phyloP scores from a whole-genome alignment of 768 basidiomycete genomes.

The Holtermanniella nyarrowii region DNA sequence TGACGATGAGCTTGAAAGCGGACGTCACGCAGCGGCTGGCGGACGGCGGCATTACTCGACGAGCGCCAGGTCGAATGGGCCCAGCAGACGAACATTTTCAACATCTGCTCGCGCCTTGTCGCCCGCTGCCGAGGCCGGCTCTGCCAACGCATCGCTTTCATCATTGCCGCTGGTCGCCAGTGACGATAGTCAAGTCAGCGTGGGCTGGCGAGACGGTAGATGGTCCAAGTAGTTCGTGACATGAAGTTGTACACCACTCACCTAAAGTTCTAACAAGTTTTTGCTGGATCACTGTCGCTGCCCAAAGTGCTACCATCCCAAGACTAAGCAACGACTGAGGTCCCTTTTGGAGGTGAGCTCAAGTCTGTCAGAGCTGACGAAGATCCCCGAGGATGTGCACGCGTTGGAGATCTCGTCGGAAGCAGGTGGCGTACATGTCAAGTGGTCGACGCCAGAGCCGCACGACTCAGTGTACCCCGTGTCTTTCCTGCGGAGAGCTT shows the following conservation, averaged over 20 bases:
- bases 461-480: constrained; percentile 83
- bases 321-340: constrained; percentile 81
- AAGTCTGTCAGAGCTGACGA: neutral
- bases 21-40: no score
- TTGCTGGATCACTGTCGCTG: constrained; percentile 88
- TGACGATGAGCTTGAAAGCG: neutral
- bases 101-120: neutral
- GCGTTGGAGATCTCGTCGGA: constrained; percentile 54
- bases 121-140: neutral
- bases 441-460: constrained; percentile 55
- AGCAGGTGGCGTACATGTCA: constrained; percentile 57
- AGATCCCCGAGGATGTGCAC: constrained; percentile 69
- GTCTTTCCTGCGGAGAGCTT: constrained; percentile 66
- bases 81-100: neutral
- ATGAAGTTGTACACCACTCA: neutral
- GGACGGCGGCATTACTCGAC: neutral
- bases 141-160: neutral
- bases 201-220: neutral
- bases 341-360: constrained; percentile 65
- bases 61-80: neutral
- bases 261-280: constrained; percentile 73
- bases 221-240: neutral
- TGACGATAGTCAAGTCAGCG: neutral
- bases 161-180: neutral
- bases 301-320: constrained; percentile 68